Base-by-base conservation (phyloP, 2,329 filamentous ascomycete species). In the Xylariomycetidae sp. region DNA sequence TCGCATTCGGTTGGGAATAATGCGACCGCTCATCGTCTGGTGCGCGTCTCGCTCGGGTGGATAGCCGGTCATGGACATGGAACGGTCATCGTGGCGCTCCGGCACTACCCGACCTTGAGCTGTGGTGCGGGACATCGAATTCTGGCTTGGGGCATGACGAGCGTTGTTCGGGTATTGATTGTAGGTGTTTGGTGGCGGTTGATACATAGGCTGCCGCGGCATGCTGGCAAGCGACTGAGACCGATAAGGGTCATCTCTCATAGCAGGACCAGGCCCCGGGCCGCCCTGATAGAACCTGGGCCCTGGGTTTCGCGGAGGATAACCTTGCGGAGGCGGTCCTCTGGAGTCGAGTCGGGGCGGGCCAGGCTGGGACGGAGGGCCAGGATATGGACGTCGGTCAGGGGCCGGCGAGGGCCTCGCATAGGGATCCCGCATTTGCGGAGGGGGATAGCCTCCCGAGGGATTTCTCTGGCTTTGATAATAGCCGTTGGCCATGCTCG, bases 61-160 rank as follows among this genome's bases (percentile, higher is more conserved):
- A 47, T 87, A 85, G 8, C 85, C 86, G 5, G 83, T 92, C 82
- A 98, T 82, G 28, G 90, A 95, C 92, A 96, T 96, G 43, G 92
- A 81, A 37, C 92, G 78, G 59, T 96, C 90, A 50, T 93, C 86
- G 41, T 89, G 84, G 34, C 90, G 79, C 55, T 95, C 89, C 2
- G 92, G 92, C 7, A 98, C 88, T 22, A 92, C 71, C 40, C 92
- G 77, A 19, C 92, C 92, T 57, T 95, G 89, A 7, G 89, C 86
- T 3, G 92, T 98, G 30, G 87, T 94, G 41, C 82, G 74, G 2
- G 87, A 80, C 48, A 78, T 73, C 35, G 74, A 68, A 43, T 64
- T 66, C 47, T 79, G 76, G 53, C 86, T 90, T 19, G 79, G 82
- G 38, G 83, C 79, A 47, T 89, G 83, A 34, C 89, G 81, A 53